These are phyloP conservation scores for Erysimum cheiranthoides DNA, from an alignment of 345 rosid genomes.

Conservation along the genomic window DNA sequence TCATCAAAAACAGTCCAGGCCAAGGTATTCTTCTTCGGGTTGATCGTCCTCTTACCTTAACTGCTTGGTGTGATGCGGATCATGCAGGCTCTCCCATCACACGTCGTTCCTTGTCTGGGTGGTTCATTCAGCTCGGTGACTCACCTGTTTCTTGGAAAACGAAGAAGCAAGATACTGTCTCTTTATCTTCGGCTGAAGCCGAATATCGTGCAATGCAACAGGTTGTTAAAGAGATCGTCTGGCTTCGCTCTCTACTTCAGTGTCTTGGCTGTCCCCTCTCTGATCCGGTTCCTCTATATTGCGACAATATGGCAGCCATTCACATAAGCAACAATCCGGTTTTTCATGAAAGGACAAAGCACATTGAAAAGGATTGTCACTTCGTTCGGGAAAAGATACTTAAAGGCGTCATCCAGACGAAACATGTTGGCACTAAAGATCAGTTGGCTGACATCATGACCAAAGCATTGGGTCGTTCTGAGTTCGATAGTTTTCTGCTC, in stretches of 20 bases:
- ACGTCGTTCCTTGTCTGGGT: rapidly evolving
- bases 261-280: neutral
- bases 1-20: neutral
- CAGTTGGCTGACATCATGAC: neutral
- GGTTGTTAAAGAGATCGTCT: neutral
- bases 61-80: neutral
- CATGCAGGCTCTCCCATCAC: neutral
- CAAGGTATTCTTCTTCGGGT: neutral
- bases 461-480: rapidly evolving
- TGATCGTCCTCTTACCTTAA: neutral
- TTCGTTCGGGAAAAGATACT: neutral
- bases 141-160: neutral
- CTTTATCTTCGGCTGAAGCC: neutral
- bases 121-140: neutral
- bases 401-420: neutral
- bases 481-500: neutral
- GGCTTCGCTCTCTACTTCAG: neutral
- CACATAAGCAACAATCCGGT: neutral
- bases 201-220: neutral
- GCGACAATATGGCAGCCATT: neutral
- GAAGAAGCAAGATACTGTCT: neutral
- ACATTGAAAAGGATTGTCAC: neutral
- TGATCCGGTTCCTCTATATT: too few relatives aligned
- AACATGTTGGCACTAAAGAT: neutral
- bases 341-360: neutral